A percentile compares a stretch with the other conserved stretches of the same genome.
These are phyloP conservation scores for Litsea cubeba DNA, from an alignment of 164 flowering plant species.

Conservation along the genomic window DNA sequence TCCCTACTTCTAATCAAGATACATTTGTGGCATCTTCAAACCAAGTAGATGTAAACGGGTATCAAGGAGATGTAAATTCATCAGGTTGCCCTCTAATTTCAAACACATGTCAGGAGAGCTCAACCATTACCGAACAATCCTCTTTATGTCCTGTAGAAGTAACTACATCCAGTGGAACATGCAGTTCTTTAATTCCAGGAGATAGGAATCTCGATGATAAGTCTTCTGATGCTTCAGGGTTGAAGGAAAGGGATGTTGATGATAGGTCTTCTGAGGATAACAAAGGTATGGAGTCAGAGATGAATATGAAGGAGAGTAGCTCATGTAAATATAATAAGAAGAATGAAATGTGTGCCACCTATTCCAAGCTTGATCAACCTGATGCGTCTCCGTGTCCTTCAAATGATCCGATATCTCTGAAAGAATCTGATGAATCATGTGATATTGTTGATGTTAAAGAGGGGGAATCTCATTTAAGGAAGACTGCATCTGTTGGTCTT, in stretches of 20 bases:
- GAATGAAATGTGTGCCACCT: conserved; percentile 13
- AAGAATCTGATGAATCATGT: conserved; percentile 15
- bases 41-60: conserved; percentile 2
- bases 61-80: conserved; percentile 11
- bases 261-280: conserved; percentile 13
- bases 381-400: conserved; percentile 18
- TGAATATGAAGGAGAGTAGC: conserved; percentile 13
- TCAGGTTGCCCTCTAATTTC: conserved; percentile 1
- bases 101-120: conserved; percentile 7
- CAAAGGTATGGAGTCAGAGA: conserved; percentile 7
- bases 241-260: conserved; percentile 16
- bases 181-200: neutral
- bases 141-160: conserved; percentile 2
- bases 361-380: conserved; percentile 14
- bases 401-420: conserved; percentile 15
- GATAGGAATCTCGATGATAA: neutral
- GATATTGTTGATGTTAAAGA: conserved; percentile 20
- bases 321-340: conserved; percentile 13
- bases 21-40: neutral
- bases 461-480: conserved; percentile 8
- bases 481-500: conserved; percentile 6
- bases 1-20: conserved; percentile 10
- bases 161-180: neutral
- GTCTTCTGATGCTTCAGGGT: conserved; percentile 15
- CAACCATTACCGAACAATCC: conserved; percentile 6